These are phyloP conservation scores for Peribolospora baueri DNA, from an alignment of 768 basidiomycete species.

Conservation along the genomic window DNA sequence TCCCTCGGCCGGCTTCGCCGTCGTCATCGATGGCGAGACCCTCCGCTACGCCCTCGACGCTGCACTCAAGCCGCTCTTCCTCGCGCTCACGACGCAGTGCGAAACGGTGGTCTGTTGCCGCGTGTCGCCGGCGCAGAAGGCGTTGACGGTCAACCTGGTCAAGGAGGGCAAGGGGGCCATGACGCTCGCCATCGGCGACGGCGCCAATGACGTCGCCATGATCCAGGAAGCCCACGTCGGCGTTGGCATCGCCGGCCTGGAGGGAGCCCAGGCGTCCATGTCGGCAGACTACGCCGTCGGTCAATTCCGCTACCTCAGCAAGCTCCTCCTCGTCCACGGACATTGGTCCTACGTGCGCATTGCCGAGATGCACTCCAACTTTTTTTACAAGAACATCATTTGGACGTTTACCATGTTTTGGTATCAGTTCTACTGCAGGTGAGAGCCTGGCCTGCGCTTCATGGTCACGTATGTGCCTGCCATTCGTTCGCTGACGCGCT, in stretches of 20 bases:
- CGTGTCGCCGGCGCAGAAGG: constrained; percentile 92
- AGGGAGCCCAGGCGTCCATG: constrained; percentile 96
- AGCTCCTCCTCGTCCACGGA: constrained; percentile 75
- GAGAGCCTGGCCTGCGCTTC: constrained; percentile 10
- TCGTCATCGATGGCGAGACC: constrained; percentile 91
- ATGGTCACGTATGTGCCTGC: not conserved
- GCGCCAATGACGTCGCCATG: constrained; percentile 97
- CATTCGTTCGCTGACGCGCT: too few relatives aligned
- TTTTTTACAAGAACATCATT: constrained; percentile 84
- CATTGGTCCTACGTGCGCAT: constrained; percentile 92
- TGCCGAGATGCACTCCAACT: constrained; percentile 90
- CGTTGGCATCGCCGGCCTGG: constrained; percentile 73
- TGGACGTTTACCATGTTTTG: constrained; percentile 90
- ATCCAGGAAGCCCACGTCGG: constrained; percentile 98
- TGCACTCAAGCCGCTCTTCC: constrained; percentile 58
- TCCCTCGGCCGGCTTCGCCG: constrained; percentile 49
- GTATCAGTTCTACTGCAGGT: constrained; percentile 74
- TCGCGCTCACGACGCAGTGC: constrained; percentile 82
- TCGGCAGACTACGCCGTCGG: constrained; percentile 97
- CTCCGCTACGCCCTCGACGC: constrained; percentile 53
- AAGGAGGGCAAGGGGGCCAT: constrained; percentile 88
- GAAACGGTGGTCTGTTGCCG: constrained; percentile 96
- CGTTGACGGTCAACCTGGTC: constrained; percentile 82
- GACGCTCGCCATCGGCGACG: constrained; percentile 91
- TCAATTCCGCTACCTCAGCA: constrained; percentile 76